These are phyloP conservation scores for Monilinia fructigena DNA, from an alignment of 2,329 filamentous ascomycete genomes.

Conservation along the genomic window DNA sequence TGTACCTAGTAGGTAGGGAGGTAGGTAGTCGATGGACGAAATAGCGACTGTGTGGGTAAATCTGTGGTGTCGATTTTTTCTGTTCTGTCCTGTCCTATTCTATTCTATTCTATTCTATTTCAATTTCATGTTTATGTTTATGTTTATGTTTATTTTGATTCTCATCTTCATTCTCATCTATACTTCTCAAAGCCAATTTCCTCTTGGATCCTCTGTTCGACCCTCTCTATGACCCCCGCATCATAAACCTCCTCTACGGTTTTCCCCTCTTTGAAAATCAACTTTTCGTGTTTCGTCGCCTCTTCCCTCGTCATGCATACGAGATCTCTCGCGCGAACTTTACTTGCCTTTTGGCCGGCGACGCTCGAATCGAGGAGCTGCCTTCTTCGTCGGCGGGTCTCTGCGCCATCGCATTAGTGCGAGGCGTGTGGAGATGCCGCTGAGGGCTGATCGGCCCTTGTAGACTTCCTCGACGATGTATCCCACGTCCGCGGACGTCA, in stretches of 20 bases:
- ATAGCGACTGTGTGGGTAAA: no score
- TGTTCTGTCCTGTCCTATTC: no score
- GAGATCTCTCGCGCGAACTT: constrained; percentile 65
- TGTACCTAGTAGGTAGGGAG: no score
- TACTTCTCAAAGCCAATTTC: constrained; percentile 60
- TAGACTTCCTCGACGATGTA: constrained; percentile 91
- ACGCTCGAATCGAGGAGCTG: constrained; percentile 61
- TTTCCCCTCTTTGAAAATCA: constrained; percentile 70
- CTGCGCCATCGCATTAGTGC: constrained; percentile 77
- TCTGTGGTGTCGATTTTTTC: no score
- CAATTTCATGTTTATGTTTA: no score
- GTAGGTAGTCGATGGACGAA: no score
- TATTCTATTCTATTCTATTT: no score
- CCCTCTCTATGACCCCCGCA: constrained; percentile 60
- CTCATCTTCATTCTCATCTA: constrained; percentile 40
- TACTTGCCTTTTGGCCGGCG: constrained; percentile 75
- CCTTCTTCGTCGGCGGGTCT: constrained; percentile 53
- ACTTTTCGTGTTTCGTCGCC: constrained; percentile 73
- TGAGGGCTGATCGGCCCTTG: constrained; percentile 77
- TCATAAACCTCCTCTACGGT: constrained; percentile 72
- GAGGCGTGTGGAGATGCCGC: constrained; percentile 75
- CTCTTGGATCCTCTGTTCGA: constrained; percentile 66
- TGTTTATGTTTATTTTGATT: no score
- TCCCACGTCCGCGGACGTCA: constrained; percentile 77
- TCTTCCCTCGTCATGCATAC: constrained; percentile 96